These are phyloP conservation scores for Suillus spraguei DNA, from an alignment of 768 basidiomycete species.

Conservation along the genomic window DNA sequence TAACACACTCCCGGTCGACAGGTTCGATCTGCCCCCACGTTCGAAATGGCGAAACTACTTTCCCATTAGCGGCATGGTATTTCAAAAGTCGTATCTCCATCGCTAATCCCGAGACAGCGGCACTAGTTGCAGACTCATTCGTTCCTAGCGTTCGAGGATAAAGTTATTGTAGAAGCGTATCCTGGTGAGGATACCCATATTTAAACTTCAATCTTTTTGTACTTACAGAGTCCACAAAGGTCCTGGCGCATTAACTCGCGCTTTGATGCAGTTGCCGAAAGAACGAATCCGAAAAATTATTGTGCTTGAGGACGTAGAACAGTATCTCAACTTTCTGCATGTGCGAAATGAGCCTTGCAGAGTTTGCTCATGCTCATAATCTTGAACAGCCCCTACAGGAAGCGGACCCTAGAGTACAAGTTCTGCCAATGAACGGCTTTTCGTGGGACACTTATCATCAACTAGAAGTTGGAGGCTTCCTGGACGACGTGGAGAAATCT, in stretches of 20 bases:
- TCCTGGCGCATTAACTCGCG: slow-evolving; percentile 75
- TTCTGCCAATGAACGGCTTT: slow-evolving; percentile 45
- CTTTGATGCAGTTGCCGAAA: slow-evolving; percentile 66
- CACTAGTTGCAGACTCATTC: slow-evolving; percentile 56
- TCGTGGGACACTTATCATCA: slow-evolving; percentile 66
- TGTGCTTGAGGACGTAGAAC: slow-evolving; percentile 61
- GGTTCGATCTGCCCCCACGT: slow-evolving; percentile 15
- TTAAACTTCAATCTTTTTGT: background rate
- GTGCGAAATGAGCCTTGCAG: slow-evolving; percentile 39
- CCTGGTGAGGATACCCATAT: slow-evolving; percentile 55
- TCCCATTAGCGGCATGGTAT: slow-evolving; percentile 14
- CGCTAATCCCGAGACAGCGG: slow-evolving; percentile 45
- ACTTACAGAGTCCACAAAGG: slow-evolving; percentile 42
- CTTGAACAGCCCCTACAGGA: slow-evolving; percentile 41
- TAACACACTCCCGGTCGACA: slow-evolving; percentile 10
- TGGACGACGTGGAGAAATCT: slow-evolving; percentile 51
- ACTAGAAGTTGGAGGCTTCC: slow-evolving; percentile 50
- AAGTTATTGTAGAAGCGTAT: slow-evolving; percentile 76
- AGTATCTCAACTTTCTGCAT: slow-evolving; percentile 58
- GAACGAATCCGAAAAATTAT: slow-evolving; percentile 69
- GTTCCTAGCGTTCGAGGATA: slow-evolving; percentile 54
- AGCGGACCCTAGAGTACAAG: slow-evolving; percentile 47
- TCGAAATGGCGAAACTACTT: slow-evolving; percentile 23
- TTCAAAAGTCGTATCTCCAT: slow-evolving; percentile 39
- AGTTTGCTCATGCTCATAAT: slow-evolving; percentile 7